These are phyloP conservation scores for Fusarium marasasianum DNA, from an alignment of 2,329 filamentous ascomycete genomes.

Conservation along the genomic window DNA sequence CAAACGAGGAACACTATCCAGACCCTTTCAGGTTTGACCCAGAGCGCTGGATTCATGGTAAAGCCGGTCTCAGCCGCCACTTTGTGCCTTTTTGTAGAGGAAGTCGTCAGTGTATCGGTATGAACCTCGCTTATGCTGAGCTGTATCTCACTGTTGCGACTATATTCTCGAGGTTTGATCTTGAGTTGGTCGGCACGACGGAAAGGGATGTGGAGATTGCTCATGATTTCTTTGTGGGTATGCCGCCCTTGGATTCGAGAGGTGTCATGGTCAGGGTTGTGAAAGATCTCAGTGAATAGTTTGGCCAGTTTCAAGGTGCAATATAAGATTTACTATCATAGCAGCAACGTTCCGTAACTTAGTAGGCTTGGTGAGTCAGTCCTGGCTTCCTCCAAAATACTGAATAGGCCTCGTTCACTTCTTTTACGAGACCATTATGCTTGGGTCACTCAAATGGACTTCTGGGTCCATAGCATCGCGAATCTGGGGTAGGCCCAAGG, in stretches of 20 bases:
- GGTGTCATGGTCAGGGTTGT: not conserved
- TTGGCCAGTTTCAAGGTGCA: fast-evolving
- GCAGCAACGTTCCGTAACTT: fast-evolving
- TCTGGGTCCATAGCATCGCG: fast-evolving
- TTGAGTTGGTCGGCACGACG: not conserved
- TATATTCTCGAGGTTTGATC: not conserved
- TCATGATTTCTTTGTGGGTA: not conserved
- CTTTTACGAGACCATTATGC: fast-evolving
- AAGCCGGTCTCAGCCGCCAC: not conserved
- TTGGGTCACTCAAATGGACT: fast-evolving
- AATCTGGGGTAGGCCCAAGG: fast-evolving
- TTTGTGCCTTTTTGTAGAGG: not conserved
- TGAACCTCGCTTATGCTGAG: not conserved
- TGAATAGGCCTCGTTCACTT: too few species aligned
- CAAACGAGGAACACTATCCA: not conserved
- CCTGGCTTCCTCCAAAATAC: too few species aligned
- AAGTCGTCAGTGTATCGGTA: not conserved
- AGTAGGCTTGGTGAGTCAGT: fast-evolving
- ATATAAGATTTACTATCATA: not conserved
- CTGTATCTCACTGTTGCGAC: not conserved
- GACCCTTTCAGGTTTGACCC: not conserved
- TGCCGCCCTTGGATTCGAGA: not conserved
- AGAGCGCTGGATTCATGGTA: not conserved
- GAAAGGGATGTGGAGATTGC: not conserved
- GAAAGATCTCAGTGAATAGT: not conserved